Conservation (phyloP, 1,284 basidiomycete species). For the Trichosporon coremiiforme region DNA sequence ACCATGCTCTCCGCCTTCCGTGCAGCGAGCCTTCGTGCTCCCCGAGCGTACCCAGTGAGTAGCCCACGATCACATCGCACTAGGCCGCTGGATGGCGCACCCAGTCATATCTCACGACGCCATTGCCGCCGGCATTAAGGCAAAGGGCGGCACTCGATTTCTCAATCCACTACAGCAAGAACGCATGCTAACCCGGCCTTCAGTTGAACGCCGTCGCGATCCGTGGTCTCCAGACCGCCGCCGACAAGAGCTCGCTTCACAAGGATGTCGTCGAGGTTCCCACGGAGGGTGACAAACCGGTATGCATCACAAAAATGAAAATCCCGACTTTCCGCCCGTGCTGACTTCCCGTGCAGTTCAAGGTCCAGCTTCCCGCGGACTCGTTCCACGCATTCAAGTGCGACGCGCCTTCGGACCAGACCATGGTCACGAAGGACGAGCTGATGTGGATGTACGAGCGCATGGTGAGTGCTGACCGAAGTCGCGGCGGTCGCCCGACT, state of each 20-base stretch:
- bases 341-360: constrained; percentile 61
- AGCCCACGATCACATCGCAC: not conserved
- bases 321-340: constrained; percentile 9
- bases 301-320: constrained; percentile 28
- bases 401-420: constrained; percentile 76
- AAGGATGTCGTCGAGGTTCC: constrained; percentile 38
- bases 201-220: constrained; percentile 31
- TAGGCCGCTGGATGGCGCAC: not conserved
- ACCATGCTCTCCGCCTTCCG: constrained; percentile 23
- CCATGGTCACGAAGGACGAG: constrained; percentile 81
- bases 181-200: constrained; percentile 4
- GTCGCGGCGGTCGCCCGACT: not conserved
- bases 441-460: constrained; percentile 86
- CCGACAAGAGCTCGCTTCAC: constrained; percentile 51
- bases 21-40: constrained; percentile 21
- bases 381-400: constrained; percentile 82
- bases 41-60: constrained; percentile 21
- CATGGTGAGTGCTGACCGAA: constrained; percentile 62
- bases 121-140: not conserved
- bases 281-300: constrained; percentile 38
- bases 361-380: constrained; percentile 83
- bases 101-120: constrained; percentile 2
- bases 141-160: constrained; percentile 1
- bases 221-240: constrained; percentile 52
- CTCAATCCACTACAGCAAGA: not conserved